Percentiles rank a stretch among this genome's conserved stretches.
Evolutionary conservation across 768 basidiomycete species (phyloP).

Genomic region (Heimioporus sp.): DNA sequence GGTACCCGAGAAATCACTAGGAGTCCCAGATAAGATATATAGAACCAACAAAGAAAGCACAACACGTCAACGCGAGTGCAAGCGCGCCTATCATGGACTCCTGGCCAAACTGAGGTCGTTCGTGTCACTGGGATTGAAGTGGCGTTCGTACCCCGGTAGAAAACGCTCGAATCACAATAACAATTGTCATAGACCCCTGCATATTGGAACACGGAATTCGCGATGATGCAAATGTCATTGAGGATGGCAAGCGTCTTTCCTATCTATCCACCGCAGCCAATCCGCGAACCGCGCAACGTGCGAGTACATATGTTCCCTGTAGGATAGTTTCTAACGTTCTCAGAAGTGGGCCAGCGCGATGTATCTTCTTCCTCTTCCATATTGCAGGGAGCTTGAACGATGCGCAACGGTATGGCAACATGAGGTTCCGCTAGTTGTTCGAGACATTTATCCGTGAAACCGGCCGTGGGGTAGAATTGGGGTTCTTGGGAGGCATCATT

Average conservation of each 20-base stretch:
- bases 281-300: constrained; percentile 3
- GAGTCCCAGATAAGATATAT: too few species aligned
- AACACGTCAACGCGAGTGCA: too few species aligned
- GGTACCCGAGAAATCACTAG: too few species aligned
- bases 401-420: background rate
- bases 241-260: constrained; percentile 26
- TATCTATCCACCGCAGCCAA: constrained; percentile 25
- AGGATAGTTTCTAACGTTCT: too few species aligned
- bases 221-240: constrained; percentile 27
- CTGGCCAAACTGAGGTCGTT: too few species aligned
- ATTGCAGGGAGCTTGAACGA: background rate
- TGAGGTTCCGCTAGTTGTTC: rapidly evolving
- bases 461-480: background rate
- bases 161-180: constrained; percentile 28
- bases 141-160: too few species aligned
- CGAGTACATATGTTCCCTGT: too few species aligned
- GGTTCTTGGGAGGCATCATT: too few species aligned
- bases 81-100: too few species aligned
- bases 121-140: too few species aligned
- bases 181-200: constrained; percentile 25
- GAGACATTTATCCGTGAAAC: background rate
- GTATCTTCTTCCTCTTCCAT: background rate
- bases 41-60: too few species aligned
- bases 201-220: constrained; percentile 30
- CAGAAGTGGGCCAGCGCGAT: too few species aligned